Evolutionary conservation across 441 rosid genomes (phyloP).

Genomic region (Erodium trifolium): DNA sequence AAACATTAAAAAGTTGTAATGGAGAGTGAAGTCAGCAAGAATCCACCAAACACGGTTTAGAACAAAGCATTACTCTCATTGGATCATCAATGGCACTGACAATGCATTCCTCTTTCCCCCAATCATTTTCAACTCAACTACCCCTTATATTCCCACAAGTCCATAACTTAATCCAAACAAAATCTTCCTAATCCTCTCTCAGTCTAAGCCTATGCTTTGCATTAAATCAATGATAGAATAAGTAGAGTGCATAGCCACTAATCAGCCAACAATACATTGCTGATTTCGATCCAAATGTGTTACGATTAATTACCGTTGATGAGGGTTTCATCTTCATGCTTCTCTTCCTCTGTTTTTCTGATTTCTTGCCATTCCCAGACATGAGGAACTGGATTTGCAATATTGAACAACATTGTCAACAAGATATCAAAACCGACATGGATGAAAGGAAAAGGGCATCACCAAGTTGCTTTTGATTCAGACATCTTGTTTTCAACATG

Average conservation of each 20-base stretch:
- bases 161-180: not conserved
- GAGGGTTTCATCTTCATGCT: not conserved
- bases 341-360: not conserved
- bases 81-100: not conserved
- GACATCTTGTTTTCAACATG: not conserved
- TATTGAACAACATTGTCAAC: constrained; percentile 42
- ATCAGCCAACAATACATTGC: not conserved
- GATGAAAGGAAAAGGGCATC: constrained; percentile 28
- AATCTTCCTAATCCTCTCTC: too few relatives aligned
- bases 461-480: not conserved
- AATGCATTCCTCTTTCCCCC: not conserved
- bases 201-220: not conserved
- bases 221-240: not conserved
- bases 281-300: too few relatives aligned
- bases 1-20: not conserved
- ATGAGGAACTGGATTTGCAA: constrained; percentile 44
- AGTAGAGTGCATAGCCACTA: not conserved
- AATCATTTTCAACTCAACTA: not conserved
- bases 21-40: not conserved
- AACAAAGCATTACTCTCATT: not conserved
- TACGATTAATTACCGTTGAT: too few relatives aligned
- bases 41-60: not conserved
- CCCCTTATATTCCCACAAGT: not conserved
- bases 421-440: constrained; percentile 41
- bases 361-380: constrained; percentile 18